Base-by-base conservation (phyloP, 352 stramenopile genomes). In the Nothophytophthora sp. region DNA sequence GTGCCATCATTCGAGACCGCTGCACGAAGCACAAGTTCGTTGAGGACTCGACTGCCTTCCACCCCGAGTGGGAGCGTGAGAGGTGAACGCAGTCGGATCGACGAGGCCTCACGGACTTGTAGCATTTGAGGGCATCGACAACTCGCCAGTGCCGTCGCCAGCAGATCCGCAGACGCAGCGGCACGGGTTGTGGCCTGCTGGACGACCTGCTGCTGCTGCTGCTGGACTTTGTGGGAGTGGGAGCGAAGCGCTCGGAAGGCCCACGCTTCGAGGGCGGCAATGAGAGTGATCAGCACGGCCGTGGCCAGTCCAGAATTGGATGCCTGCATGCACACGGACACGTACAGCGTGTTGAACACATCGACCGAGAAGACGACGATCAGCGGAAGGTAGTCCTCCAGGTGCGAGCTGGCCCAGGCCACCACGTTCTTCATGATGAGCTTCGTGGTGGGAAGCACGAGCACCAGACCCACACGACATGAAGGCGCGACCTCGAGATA, bases 311-410 rank as follows among this genome's bases (percentile, higher is more conserved):
- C 49, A 0, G 61, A 70, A 38, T 62, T 62, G 3, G 54, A 36
- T 18, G 24, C 49, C 23, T 76, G 58, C 58, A 76, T 70, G 18
- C 58, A 68, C 0, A 43, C 52, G 0, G 51, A 38, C 8, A 63
- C 44, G 35, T 70, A 73, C 3, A 76, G 23, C 15, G 58, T 43
- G 19, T 70, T 69, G 20, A 67, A 76, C 0, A 76, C 61, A 23
- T 76, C 61, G 22, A 76, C 67, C 0, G 63, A 60, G 29, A 73
- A 67, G 5, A 76, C 53, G 5, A 56, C 40, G 3, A 58, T 57
- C 7, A 65, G 36, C 1, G 61, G 61, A 4, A 76, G 16, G 16
- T 60, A 57, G 28, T 76, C 61, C 42, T 64, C 54, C 25, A 67
- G 42, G 4, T 64, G 54, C 0, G 34, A 34, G 0, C 22, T 57